Percentiles rank a stretch among this genome's conserved stretches.
Evolutionary conservation across 176 grass and related monocot species (phyloP).

Genomic region (Puya raimondii): DNA sequence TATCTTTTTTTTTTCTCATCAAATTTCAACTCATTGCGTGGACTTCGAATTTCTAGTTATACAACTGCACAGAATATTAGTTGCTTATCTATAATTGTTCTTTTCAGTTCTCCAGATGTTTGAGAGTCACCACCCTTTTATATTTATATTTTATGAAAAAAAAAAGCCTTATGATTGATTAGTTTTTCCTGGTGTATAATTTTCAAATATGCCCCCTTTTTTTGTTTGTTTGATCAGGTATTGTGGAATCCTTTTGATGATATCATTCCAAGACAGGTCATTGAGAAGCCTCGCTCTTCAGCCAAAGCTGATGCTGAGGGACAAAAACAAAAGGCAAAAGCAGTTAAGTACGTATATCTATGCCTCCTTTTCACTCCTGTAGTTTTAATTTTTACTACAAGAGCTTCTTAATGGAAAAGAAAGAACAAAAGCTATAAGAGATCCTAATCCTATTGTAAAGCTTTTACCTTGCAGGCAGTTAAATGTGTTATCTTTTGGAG

Average conservation of each 20-base stretch:
- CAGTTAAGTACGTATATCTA: slow-evolving; percentile 59
- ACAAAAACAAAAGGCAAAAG: slow-evolving; percentile 61
- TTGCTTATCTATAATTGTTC: background rate
- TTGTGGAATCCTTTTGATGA: slow-evolving; percentile 99
- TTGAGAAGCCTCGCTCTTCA: slow-evolving; percentile 39
- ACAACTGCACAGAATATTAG: background rate
- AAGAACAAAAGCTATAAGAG: background rate
- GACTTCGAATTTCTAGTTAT: background rate
- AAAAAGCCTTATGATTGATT: background rate
- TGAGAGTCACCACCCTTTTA: background rate
- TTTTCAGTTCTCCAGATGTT: background rate
- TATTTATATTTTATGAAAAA: background rate
- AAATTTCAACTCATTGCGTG: background rate
- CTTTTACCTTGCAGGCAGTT: slow-evolving; percentile 49
- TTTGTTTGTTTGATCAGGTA: slow-evolving; percentile 39
- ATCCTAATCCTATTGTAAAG: background rate
- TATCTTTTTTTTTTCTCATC: slow-evolving; percentile 16
- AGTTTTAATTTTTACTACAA: background rate
- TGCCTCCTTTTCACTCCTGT: background rate
- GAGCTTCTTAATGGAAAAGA: no score
- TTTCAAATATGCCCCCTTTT: background rate
- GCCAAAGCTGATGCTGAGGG: slow-evolving; percentile 41
- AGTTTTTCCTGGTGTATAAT: background rate
- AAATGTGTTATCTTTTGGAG: slow-evolving; percentile 89
- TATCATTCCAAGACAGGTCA: slow-evolving; percentile 56